Evolutionary conservation across 1,284 basidiomycete genomes (phyloP).

Genomic region (Melampsora abietis-canadensis): DNA sequence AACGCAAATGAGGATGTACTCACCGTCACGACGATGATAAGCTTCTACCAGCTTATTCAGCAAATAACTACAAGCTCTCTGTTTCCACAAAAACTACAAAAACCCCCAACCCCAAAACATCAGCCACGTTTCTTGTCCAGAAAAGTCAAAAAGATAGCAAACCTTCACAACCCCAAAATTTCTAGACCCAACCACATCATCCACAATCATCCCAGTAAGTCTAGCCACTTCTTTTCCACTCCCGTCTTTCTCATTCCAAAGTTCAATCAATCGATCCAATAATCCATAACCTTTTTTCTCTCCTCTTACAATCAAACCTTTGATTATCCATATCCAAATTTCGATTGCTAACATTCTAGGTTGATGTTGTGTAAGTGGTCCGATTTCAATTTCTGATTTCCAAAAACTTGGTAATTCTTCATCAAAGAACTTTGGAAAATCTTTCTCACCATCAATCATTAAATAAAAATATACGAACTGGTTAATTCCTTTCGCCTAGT

Average conservation of each 20-base stretch:
- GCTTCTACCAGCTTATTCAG: conserved; percentile 58
- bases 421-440: conserved; percentile 43
- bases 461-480: background rate
- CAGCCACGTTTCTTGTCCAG: too few relatives aligned
- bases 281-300: conserved; percentile 63
- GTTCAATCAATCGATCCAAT: conserved; percentile 65
- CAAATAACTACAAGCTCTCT: conserved; percentile 28
- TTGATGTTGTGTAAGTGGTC: conserved; percentile 53
- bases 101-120: background rate
- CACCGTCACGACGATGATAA: conserved; percentile 52
- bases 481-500: too few relatives aligned
- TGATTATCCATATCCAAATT: conserved; percentile 71
- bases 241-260: conserved; percentile 62
- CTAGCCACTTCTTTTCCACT: conserved; percentile 69
- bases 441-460: conserved; percentile 51
- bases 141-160: conserved; percentile 43
- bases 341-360: conserved; percentile 57
- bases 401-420: conserved; percentile 46
- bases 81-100: conserved; percentile 55
- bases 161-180: conserved; percentile 76
- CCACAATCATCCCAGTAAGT: conserved; percentile 65
- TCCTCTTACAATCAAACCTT: conserved; percentile 71
- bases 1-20: conserved; percentile 17
- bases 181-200: conserved; percentile 61
- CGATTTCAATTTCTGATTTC: conserved; percentile 55